Evolutionary conservation across 257 asterid genomes (phyloP), one percentile per base, ranked within the genome.

Genomic region (Salvia hispanica): DNA sequence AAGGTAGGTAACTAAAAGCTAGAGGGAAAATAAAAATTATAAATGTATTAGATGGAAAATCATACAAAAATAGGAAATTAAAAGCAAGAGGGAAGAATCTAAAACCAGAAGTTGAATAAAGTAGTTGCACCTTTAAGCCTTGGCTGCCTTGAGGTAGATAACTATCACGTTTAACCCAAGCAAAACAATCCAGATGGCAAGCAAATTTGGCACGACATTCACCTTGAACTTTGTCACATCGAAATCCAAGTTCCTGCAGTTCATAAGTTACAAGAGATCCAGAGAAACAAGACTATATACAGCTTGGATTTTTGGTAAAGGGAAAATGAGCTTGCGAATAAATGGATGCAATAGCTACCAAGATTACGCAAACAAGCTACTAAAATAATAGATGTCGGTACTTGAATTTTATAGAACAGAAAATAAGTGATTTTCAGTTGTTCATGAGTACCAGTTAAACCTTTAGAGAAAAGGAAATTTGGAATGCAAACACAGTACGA

Each of bases 131-230:
- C 99, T 94, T 94, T 58, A 94, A 77, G 68, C 99, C 97, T 0
- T 94, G 99, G 76, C 99, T 94, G 62, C 99, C 99, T 78, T 94
- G 99, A 65, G 99, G 99, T 18, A 94, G 97, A 86, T 90, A 94
- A 83, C 99, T 94, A 77, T 94, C 99, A 83, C 99, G 99, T 72
- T 90, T 94, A 72, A 94, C 99, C 99, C 99, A 94, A 11, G 97
- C 95, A 79, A 86, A 94, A 83, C 99, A 94, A 74, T 94, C 99
- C 74, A 94, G 78, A 82, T 94, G 99, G 82, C 99, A 94, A 62
- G 97, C 91, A 85, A 86, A 94, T 81, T 91, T 94, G 71, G 99
- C 90, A 73, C 96, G 96, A 66, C 96, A 94, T 85, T 94, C 99
- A 43, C 99, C 99, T 85, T 90, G 96, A 80, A 69, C 79, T 80